phyloP scores from a whole-genome alignment of 2,329 filamentous ascomycete genomes.

The Beauveria australis region DNA sequence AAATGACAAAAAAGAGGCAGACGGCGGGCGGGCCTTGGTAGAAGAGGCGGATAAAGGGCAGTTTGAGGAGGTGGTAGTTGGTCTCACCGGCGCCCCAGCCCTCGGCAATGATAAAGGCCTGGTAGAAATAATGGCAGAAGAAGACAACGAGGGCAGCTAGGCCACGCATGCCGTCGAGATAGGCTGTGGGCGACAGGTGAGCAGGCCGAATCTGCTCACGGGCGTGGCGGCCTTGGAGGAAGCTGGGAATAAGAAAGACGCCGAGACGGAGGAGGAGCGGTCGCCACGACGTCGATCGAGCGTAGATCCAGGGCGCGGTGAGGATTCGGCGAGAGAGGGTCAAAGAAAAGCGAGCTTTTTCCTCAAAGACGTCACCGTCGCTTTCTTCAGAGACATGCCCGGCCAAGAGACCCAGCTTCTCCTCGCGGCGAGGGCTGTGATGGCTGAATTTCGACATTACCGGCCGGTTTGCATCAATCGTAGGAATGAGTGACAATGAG shows the following conservation, averaged over 20 bases:
- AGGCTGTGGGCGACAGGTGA: conserved; percentile 43
- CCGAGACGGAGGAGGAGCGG: conserved; percentile 28
- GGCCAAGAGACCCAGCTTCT: conserved; percentile 38
- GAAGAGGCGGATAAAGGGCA: conserved; percentile 45
- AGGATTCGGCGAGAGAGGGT: conserved; percentile 18
- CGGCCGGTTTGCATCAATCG: not conserved
- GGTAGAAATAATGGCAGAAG: conserved; percentile 50
- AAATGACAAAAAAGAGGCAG: conserved; percentile 53
- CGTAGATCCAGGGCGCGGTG: conserved; percentile 20
- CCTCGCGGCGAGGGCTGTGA: conserved; percentile 24
- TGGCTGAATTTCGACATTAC: conserved; percentile 1
- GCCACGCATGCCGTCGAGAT: conserved; percentile 51
- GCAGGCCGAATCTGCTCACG: conserved; percentile 32
- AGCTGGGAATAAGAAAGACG: conserved; percentile 45
- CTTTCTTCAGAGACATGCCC: conserved; percentile 38
- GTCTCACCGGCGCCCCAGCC: conserved; percentile 37
- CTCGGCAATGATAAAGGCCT: conserved; percentile 42
- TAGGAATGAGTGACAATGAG: not conserved
- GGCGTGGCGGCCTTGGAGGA: conserved; percentile 36
- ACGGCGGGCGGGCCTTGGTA: conserved; percentile 50
- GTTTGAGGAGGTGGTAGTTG: conserved; percentile 40
- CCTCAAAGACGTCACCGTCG: conserved; percentile 29
- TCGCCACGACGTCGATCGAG: conserved; percentile 28
- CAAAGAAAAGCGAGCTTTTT: conserved; percentile 23
- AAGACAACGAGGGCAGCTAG: conserved; percentile 48